Evolutionary conservation across 2,329 filamentous ascomycete species (phyloP).

Genomic region (Fusarium piperis): DNA sequence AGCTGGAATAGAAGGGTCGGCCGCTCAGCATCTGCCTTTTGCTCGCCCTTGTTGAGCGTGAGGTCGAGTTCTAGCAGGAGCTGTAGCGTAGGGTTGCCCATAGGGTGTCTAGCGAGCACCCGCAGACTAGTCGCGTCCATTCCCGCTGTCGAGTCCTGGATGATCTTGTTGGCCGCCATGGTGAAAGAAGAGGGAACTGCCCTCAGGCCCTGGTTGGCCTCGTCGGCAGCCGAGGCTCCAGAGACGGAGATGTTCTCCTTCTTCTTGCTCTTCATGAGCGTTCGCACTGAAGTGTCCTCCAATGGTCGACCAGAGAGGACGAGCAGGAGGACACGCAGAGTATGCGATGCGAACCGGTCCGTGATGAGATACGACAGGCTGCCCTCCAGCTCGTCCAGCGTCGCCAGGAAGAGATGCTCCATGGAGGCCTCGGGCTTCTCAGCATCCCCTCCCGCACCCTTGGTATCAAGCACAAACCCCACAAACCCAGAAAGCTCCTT

Average conservation of each 20-base stretch:
- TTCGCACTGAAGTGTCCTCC: constrained; percentile 73
- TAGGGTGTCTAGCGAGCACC: constrained; percentile 85
- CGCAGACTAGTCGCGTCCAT: constrained; percentile 84
- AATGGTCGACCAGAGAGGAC: constrained; percentile 86
- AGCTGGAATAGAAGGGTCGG: constrained; percentile 76
- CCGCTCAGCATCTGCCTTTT: constrained; percentile 46
- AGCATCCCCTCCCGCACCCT: constrained; percentile 55
- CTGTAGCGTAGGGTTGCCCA: constrained; percentile 93
- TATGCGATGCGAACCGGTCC: constrained; percentile 89
- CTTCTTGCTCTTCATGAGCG: constrained; percentile 87
- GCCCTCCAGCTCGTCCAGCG: constrained; percentile 87
- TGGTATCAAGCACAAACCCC: constrained; percentile 56
- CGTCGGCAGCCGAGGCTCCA: constrained; percentile 61
- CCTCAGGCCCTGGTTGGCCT: constrained; percentile 55
- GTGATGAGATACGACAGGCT: constrained; percentile 86
- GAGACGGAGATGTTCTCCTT: constrained; percentile 83
- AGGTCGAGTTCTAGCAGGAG: constrained; percentile 89
- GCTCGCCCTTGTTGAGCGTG: constrained; percentile 69
- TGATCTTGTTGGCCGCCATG: constrained; percentile 81
- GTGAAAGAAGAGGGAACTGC: constrained; percentile 83
- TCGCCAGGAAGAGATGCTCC: constrained; percentile 85
- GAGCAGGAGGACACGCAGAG: constrained; percentile 84
- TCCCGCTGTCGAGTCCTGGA: constrained; percentile 76
- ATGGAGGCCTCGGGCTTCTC: constrained; percentile 69
- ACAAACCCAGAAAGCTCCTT: constrained; percentile 70